These are phyloP conservation scores for Populus nigra DNA, from an alignment of 345 rosid genomes.

Conservation along the genomic window DNA sequence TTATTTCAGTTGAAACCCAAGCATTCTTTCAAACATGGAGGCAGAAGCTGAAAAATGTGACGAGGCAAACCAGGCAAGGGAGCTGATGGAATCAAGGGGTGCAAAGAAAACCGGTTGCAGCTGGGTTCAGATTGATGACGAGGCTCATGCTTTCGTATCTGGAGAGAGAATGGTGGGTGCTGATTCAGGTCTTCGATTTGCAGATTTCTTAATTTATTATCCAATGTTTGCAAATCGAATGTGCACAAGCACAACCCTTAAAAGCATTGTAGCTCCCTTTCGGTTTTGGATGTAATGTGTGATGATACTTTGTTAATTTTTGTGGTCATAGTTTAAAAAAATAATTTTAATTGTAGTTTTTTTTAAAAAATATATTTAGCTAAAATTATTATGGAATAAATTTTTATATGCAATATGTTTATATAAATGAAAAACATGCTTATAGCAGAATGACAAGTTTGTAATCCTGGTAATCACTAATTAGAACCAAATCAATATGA, in stretches of 20 bases:
- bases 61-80: constrained; percentile 42
- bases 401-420: too few relatives aligned
- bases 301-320: too few relatives aligned
- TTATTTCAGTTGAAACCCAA: constrained; percentile 49
- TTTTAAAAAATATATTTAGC: too few relatives aligned
- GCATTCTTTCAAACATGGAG: constrained; percentile 51
- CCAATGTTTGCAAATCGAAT: neutral
- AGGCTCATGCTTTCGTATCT: constrained; percentile 57
- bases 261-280: neutral
- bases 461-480: too few relatives aligned
- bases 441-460: too few relatives aligned
- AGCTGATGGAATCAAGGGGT: constrained; percentile 41
- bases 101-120: constrained; percentile 61
- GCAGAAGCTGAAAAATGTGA: constrained; percentile 50
- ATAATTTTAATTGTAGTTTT: too few relatives aligned
- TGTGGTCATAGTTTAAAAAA: too few relatives aligned
- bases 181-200: neutral
- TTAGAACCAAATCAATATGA: too few relatives aligned
- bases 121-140: constrained; percentile 49
- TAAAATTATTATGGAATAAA: too few relatives aligned
- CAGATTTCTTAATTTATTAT: neutral
- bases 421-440: too few relatives aligned
- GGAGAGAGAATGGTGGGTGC: constrained; percentile 30
- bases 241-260: too few relatives aligned
- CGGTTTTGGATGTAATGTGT: neutral